phyloP scores from a whole-genome alignment of 495 filamentous ascomycete genomes.

The Astrothelium macrocarpum region DNA sequence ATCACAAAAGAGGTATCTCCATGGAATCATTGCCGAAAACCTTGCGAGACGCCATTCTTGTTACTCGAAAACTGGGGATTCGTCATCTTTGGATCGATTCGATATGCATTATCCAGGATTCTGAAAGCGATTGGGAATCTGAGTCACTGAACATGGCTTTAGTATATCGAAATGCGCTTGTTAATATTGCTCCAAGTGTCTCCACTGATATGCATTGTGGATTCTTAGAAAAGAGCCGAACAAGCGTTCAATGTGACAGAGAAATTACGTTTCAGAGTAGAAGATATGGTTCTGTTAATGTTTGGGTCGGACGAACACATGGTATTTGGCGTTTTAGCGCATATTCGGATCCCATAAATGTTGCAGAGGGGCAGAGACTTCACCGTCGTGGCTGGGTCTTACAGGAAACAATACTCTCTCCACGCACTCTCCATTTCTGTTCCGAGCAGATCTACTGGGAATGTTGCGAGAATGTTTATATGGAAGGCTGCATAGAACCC shows the following conservation, averaged over 20 bases:
- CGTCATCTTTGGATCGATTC: slow-evolving; percentile 7
- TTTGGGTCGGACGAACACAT: background rate
- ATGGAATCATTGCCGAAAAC: slow-evolving; percentile 1
- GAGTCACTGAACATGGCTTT: background rate
- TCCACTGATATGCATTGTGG: background rate
- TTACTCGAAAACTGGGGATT: background rate
- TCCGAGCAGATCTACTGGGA: background rate
- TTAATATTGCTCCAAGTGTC: background rate
- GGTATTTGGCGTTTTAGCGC: background rate
- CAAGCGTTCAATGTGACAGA: background rate
- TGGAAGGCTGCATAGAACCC: background rate
- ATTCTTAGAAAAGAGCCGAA: background rate
- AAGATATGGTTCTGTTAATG: background rate
- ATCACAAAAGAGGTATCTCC: background rate
- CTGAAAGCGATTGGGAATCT: slow-evolving; percentile 4
- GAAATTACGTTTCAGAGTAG: background rate
- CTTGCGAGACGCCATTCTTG: slow-evolving; percentile 7
- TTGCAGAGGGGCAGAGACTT: background rate
- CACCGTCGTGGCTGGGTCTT: slow-evolving; percentile 3
- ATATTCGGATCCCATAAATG: background rate
- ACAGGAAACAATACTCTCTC: slow-evolving; percentile 5
- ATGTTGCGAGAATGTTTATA: background rate
- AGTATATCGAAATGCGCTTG: background rate
- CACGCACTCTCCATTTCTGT: background rate
- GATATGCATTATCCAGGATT: slow-evolving; percentile 7